Evolutionary conservation across 1,139 yeast genomes (phyloP).

Genomic region (Lizanozyma gosingica): DNA sequence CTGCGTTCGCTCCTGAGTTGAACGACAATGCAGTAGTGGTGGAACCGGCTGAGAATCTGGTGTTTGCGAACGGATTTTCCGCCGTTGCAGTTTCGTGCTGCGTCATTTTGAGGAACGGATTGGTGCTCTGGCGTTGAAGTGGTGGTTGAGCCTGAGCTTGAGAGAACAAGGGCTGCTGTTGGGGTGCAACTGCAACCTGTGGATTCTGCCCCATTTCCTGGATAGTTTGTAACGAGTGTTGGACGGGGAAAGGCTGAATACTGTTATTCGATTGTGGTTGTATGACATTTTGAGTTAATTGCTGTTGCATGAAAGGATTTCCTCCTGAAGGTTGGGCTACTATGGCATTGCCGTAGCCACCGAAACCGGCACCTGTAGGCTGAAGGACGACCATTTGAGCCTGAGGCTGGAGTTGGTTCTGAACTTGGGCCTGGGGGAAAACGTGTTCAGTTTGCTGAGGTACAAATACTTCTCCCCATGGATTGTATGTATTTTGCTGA

Average conservation of each 20-base stretch:
- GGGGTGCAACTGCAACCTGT: too few relatives aligned
- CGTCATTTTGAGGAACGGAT: conserved; percentile 12
- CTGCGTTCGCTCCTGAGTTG: conserved; percentile 11
- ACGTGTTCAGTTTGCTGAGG: conserved; percentile 6
- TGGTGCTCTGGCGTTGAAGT: conserved; percentile 8
- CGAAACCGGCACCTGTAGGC: conserved; percentile 52
- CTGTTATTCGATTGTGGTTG: conserved; percentile 9
- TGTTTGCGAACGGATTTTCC: conserved; percentile 41
- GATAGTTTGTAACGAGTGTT: neutral
- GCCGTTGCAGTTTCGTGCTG: conserved; percentile 12
- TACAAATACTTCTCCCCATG: conserved; percentile 25
- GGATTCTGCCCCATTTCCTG: too few relatives aligned
- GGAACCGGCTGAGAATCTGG: conserved; percentile 27
- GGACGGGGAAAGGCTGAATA: neutral
- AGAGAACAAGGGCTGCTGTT: conserved; percentile 5
- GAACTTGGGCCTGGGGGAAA: conserved; percentile 2
- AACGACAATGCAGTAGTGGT: conserved; percentile 30
- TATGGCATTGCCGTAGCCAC: conserved; percentile 36
- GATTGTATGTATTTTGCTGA: conserved; percentile 37
- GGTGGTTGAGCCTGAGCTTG: conserved; percentile 9
- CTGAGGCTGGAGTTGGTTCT: conserved; percentile 7
- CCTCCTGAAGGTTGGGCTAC: conserved; percentile 13
- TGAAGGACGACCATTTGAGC: conserved; percentile 18
- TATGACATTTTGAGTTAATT: too few relatives aligned
- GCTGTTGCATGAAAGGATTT: conserved; percentile 7